These are phyloP conservation scores for Geoglossum glabrum DNA, from an alignment of 495 filamentous ascomycete species.

Conservation along the genomic window DNA sequence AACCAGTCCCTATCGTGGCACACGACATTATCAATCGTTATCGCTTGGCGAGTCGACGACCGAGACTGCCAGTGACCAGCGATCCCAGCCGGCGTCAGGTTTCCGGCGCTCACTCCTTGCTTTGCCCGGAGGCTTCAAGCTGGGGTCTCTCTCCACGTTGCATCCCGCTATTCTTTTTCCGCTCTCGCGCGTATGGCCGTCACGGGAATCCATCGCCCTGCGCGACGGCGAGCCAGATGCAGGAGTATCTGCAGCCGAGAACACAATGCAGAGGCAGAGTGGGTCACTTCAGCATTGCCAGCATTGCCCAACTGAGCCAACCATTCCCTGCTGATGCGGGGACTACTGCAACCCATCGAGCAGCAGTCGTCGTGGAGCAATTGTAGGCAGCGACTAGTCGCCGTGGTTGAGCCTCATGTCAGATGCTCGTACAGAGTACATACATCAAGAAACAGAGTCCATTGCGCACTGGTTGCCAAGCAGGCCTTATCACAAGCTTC, in stretches of 20 bases:
- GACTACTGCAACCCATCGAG: neutral
- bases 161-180: neutral
- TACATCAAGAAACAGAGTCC: conserved; percentile 3
- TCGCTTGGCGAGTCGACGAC: neutral
- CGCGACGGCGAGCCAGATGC: neutral
- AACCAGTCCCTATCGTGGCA: neutral
- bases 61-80: neutral
- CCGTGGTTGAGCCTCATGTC: neutral
- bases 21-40: neutral
- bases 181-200: neutral
- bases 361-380: neutral
- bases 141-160: neutral
- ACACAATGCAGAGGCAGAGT: neutral
- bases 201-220: neutral
- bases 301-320: neutral
- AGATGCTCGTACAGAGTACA: neutral
- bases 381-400: neutral
- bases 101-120: neutral
- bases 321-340: neutral
- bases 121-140: neutral
- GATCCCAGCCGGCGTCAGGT: neutral
- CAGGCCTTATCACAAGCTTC: neutral
- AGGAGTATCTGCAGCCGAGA: neutral
- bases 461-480: neutral
- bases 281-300: neutral